Percentiles rank a stretch among this genome's conserved stretches.
These are phyloP conservation scores for Phycomyces nitens DNA, from an alignment of 192 early-diverging fungal genomes.

Conservation along the genomic window DNA sequence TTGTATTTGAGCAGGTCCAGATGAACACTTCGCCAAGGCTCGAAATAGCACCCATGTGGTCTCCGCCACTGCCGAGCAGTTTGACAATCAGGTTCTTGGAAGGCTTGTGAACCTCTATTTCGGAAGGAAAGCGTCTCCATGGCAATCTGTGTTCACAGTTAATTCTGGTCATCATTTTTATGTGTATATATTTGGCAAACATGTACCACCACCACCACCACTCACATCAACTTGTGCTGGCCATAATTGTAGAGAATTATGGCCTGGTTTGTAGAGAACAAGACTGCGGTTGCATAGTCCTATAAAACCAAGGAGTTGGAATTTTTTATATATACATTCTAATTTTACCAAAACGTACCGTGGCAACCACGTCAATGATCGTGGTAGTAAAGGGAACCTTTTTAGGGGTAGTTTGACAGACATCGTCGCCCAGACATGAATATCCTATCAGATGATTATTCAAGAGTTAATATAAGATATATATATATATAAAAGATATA, in stretches of 20 bases:
- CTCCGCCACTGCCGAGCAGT: slow-evolving; percentile 23
- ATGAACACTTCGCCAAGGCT: slow-evolving; percentile 55
- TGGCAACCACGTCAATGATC: slow-evolving; percentile 57
- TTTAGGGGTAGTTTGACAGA: slow-evolving; percentile 50
- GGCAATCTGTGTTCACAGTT: slow-evolving; percentile 15
- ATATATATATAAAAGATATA: slow-evolving; percentile 9
- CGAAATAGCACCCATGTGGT: slow-evolving; percentile 32
- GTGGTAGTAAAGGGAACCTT: slow-evolving; percentile 53
- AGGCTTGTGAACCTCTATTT: slow-evolving; percentile 18
- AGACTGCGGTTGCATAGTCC: slow-evolving; percentile 63
- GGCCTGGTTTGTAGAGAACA: slow-evolving; percentile 54
- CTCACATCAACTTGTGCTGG: slow-evolving; percentile 42
- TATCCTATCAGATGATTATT: slow-evolving; percentile 14
- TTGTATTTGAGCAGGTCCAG: slow-evolving; percentile 38
- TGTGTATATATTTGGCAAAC: background rate
- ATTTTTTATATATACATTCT: too few species aligned
- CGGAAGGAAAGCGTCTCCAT: slow-evolving; percentile 34
- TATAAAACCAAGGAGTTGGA: background rate
- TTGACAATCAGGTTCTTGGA: slow-evolving; percentile 14
- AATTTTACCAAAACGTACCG: too few species aligned
- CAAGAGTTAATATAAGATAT: too few species aligned
- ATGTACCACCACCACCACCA: background rate
- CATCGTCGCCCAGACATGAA: slow-evolving; percentile 25
- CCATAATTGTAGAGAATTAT: slow-evolving; percentile 53
- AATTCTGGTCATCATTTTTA: background rate